Conservation (phyloP, 2,329 filamentous ascomycete genomes). For the Verticillium alfalfae region DNA sequence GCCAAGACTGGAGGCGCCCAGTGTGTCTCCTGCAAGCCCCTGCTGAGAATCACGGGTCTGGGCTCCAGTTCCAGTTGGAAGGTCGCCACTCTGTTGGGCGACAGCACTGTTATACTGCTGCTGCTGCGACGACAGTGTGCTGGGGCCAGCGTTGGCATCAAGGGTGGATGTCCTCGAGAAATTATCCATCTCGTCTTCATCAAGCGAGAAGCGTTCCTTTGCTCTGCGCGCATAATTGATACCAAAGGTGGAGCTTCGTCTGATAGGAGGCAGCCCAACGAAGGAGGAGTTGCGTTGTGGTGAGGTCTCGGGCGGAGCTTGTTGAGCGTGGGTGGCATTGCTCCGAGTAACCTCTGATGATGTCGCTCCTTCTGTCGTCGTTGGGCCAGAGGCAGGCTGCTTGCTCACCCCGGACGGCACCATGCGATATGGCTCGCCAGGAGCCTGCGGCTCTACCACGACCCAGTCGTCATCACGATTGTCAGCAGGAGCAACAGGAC, state of each 20-base stretch:
- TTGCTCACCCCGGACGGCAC: not conserved
- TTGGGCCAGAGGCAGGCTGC: not conserved
- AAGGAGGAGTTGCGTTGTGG: conserved; percentile 45
- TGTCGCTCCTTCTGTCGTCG: not conserved
- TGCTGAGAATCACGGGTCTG: not conserved
- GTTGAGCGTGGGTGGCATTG: conserved; percentile 3
- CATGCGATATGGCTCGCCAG: not conserved
- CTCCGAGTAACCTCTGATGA: not conserved
- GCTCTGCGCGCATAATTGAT: conserved; percentile 28
- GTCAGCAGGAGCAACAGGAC: conserved; percentile 4
- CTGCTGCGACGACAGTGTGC: not conserved
- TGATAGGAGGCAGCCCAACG: conserved; percentile 52
- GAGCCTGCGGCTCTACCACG: conserved; percentile 13
- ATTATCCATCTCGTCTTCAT: conserved; percentile 25
- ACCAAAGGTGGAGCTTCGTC: conserved; percentile 52
- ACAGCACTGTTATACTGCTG: not conserved
- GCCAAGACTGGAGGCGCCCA: not conserved
- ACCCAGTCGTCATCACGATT: conserved; percentile 24
- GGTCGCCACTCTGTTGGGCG: not conserved
- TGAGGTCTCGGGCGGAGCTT: conserved; percentile 1
- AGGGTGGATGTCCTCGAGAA: not conserved
- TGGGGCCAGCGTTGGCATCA: conserved; percentile 1
- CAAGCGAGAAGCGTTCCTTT: conserved; percentile 21
- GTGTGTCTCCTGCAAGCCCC: not conserved
- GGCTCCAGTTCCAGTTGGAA: not conserved